Conservation (phyloP, 495 filamentous ascomycete genomes). For the Cercophora samala region DNA sequence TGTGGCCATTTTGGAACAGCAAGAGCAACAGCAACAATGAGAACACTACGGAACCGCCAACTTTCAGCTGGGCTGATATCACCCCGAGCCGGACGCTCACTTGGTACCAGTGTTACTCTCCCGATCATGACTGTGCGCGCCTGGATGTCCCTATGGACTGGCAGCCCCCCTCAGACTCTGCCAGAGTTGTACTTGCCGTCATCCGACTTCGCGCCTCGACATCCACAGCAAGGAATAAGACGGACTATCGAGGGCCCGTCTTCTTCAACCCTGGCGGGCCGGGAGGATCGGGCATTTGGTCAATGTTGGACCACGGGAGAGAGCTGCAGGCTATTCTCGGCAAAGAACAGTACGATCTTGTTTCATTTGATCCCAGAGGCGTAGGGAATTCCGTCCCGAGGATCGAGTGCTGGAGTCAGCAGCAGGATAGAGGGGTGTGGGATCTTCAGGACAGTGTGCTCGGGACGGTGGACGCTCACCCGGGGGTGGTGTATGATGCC, state of each 20-base stretch:
- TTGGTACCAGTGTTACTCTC: slow-evolving; percentile 37
- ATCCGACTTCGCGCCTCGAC: slow-evolving; percentile 44
- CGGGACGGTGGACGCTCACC: slow-evolving; percentile 40
- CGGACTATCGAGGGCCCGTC: slow-evolving; percentile 44
- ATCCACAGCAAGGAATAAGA: slow-evolving; percentile 9
- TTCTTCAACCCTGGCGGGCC: slow-evolving; percentile 56
- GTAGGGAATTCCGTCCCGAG: slow-evolving; percentile 42
- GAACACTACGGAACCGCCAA: not conserved
- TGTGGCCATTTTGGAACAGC: not conserved
- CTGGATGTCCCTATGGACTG: slow-evolving; percentile 50
- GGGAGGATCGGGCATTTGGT: slow-evolving; percentile 46
- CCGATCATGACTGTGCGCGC: slow-evolving; percentile 40
- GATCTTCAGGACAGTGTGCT: slow-evolving; percentile 30
- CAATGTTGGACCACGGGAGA: slow-evolving; percentile 35
- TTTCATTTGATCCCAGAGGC: slow-evolving; percentile 52
- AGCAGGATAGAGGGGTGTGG: slow-evolving; percentile 38
- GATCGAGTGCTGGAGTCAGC: slow-evolving; percentile 41
- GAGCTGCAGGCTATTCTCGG: slow-evolving; percentile 48
- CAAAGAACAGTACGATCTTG: slow-evolving; percentile 43
- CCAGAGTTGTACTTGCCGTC: slow-evolving; percentile 42
- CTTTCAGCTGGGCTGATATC: slow-evolving; percentile 34
- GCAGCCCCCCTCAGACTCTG: slow-evolving; percentile 37
- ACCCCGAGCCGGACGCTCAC: slow-evolving; percentile 31
- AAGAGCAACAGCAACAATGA: not conserved
- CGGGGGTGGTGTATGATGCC: slow-evolving; percentile 39